Conservation (phyloP, 345 rosid species). For the Sisymbrium altissimum region DNA sequence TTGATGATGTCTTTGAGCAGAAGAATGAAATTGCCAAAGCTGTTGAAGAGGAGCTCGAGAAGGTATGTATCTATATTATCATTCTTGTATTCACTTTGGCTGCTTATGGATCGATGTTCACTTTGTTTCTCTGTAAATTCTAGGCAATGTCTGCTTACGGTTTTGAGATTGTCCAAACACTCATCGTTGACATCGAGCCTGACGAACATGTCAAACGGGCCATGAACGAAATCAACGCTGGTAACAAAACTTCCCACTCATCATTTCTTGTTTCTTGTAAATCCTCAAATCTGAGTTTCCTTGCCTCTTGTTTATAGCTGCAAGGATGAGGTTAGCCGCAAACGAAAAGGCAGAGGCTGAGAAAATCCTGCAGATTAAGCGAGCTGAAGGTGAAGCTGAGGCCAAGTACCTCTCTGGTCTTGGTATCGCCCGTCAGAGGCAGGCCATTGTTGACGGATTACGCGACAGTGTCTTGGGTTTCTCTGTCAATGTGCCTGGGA, state of each 20-base stretch:
- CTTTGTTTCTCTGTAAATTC: background rate
- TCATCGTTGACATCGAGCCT: slow-evolving; percentile 55
- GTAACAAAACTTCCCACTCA: slow-evolving; percentile 19
- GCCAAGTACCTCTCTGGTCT: slow-evolving; percentile 35
- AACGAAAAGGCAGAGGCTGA: slow-evolving; percentile 40
- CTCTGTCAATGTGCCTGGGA: slow-evolving; percentile 37
- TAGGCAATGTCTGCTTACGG: slow-evolving; percentile 60
- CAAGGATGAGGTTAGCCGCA: slow-evolving; percentile 38
- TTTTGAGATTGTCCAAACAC: slow-evolving; percentile 53
- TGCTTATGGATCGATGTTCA: background rate
- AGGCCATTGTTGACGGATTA: slow-evolving; percentile 34
- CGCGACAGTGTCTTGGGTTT: slow-evolving; percentile 36
- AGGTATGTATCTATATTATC: slow-evolving; percentile 24
- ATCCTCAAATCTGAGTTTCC: background rate
- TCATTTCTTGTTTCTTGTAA: background rate
- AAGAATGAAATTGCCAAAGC: slow-evolving; percentile 55
- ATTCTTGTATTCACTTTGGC: background rate
- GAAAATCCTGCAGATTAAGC: slow-evolving; percentile 36
- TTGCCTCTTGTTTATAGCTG: slow-evolving; percentile 22
- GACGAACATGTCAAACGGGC: slow-evolving; percentile 51
- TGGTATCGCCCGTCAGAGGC: slow-evolving; percentile 39
- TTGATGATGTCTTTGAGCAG: slow-evolving; percentile 57
- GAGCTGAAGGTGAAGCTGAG: slow-evolving; percentile 43
- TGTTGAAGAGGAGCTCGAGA: slow-evolving; percentile 57
- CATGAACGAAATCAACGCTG: slow-evolving; percentile 56